Evolutionary conservation across 371 early-diverging fungal genomes (phyloP).

Genomic region (Phascolomyces articulosus): DNA sequence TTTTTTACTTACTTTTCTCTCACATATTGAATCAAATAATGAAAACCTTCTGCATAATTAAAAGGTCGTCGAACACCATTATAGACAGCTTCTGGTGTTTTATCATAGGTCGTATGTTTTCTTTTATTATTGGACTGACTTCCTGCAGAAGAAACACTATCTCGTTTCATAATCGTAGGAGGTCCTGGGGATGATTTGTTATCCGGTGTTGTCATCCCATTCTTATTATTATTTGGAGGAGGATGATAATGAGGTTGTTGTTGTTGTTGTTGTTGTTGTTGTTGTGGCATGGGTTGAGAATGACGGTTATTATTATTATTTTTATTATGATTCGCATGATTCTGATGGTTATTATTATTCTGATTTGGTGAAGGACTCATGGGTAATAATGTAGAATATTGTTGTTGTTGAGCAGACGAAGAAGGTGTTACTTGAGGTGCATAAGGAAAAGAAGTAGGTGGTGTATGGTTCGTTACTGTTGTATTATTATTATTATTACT

Average conservation of each 20-base stretch:
- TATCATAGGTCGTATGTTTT: neutral
- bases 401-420: too few species aligned
- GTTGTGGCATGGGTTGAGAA: neutral
- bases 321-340: too few species aligned
- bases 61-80: slow-evolving; percentile 73
- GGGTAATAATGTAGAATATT: neutral
- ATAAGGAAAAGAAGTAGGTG: neutral
- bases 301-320: neutral
- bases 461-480: neutral
- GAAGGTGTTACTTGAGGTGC: neutral
- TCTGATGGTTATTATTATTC: too few species aligned
- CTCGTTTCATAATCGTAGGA: slow-evolving; percentile 59
- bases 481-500: neutral
- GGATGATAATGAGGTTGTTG: neutral
- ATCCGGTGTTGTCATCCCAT: slow-evolving; percentile 10
- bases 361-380: neutral
- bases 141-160: slow-evolving; percentile 7
- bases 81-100: slow-evolving; percentile 75
- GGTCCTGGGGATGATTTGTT: slow-evolving; percentile 64
- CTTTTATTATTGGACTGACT: slow-evolving; percentile 24
- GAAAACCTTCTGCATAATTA: slow-evolving; percentile 89
- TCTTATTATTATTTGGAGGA: neutral
- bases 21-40: slow-evolving; percentile 80
- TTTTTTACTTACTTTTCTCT: slow-evolving; percentile 63
- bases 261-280: neutral